Conservation (phyloP, 192 early-diverging fungal genomes). For the Chytriomyces confervae region DNA sequence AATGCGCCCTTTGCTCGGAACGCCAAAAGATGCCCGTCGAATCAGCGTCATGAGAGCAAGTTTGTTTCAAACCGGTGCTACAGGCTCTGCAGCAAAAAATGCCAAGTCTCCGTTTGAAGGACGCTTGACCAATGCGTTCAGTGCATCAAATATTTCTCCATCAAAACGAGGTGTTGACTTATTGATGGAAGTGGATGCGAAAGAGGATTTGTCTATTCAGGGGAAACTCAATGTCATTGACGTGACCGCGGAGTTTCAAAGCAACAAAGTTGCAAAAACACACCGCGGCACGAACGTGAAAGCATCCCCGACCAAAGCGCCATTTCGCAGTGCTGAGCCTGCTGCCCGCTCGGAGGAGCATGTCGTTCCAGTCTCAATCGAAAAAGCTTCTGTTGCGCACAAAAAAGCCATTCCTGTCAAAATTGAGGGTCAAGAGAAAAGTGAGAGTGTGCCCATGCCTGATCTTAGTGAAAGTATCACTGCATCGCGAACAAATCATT, state of each 20-base stretch:
- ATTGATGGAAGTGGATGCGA: constrained; percentile 17
- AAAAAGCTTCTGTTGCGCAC: not conserved
- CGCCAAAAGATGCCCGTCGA: not conserved
- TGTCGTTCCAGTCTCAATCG: constrained; percentile 20
- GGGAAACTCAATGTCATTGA: constrained; percentile 8
- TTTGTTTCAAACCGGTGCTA: not conserved
- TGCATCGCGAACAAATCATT: constrained; percentile 7
- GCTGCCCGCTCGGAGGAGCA: constrained; percentile 7
- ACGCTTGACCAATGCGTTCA: constrained; percentile 37
- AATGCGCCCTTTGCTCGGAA: not conserved
- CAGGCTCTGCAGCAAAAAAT: not conserved
- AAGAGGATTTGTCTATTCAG: not conserved
- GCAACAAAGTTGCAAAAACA: constrained; percentile 1
- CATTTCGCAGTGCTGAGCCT: not conserved
- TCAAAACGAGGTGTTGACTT: constrained; percentile 25
- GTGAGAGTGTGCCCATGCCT: not conserved
- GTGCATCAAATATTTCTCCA: constrained; percentile 34
- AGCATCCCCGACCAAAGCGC: not conserved
- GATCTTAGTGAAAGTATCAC: constrained; percentile 13
- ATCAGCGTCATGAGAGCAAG: constrained; percentile 11
- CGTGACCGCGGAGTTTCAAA: constrained; percentile 26
- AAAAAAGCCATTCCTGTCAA: too few relatives aligned
- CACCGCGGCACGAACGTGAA: too few relatives aligned
- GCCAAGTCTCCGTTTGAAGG: constrained; percentile 31
- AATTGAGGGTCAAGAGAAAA: too few relatives aligned